Evolutionary conservation across 1,284 basidiomycete genomes (phyloP), one percentile per base, ranked within the genome.

Genomic region (Anthracocystis walkeri): DNA sequence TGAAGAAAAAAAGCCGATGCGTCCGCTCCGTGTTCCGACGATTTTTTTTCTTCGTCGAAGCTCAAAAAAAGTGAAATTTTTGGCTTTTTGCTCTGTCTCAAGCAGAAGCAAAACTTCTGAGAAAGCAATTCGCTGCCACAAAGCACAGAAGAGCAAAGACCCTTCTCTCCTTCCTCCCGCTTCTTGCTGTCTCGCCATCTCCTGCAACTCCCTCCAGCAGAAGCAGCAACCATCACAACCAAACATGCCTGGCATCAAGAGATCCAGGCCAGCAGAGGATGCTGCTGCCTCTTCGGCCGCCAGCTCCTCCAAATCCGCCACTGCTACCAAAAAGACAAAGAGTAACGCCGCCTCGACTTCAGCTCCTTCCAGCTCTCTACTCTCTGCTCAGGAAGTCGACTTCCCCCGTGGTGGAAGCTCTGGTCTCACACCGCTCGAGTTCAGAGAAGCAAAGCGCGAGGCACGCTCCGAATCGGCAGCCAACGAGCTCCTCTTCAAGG

Each of bases 371-470:
- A 74, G 61, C 23, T 78, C 62, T 60, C 76, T 58, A 53, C 78
- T 51, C 42, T 69, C 72, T 3, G 63, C 77, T 6, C 77, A 80
- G 29, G 71, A 76, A 55, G 90, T 94, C 66, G 94, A 97, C 86
- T 99, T 98, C 86, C 95, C 95, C 50, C 90, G 97, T 81, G 97
- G 96, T 20, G 89, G 89, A n/a, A 89, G 89, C 42, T 87, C 87
- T 4, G 85, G 88, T 41, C 89, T 97, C 77, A 97, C 95, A 31
- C 91, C 94, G 29, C 87, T 94, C n/a, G 95, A 99, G 86, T 91
- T 94, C 72, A 94, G 95, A 84, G 88, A 91, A 67, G 90, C 93
- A 29, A 90, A 92, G 60, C 90, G 91, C 21, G 95, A 98, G 85
- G 96, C 91, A 5, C 87, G 90, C 11, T 90, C 90, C 82, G 94